Base-by-base conservation (phyloP, 1,284 basidiomycete genomes). In the Pseudozyma tsukubaensis region DNA sequence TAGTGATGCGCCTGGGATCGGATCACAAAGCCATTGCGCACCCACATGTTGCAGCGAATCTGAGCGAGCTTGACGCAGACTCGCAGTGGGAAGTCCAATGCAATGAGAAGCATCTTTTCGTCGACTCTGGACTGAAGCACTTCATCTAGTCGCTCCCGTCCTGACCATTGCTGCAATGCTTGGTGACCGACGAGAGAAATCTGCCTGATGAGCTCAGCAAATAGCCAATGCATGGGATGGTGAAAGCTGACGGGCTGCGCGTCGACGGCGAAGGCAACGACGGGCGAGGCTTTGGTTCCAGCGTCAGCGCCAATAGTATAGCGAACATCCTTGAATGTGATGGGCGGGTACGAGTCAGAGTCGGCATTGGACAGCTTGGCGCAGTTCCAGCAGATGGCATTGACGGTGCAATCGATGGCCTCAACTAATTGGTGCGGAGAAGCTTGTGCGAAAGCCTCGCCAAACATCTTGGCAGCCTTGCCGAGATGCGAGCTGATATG, bases 1-100 rank as follows among this genome's bases (percentile, higher is more conserved):
- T 99, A 99, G 84, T 99, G 95, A 59, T 96, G 88, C n/a, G 95
- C 88, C 84, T 99, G 97, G 1, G 94, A 93, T 2, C 96, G 91
- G 76, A 99, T 95, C 7, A 92, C 92, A 77, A 94, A 93, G 2
- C 97, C 97, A 77, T 99, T 99, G 56, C 96, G 91, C 4, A 97
- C 95, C 97, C 97, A 99, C 19, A 98, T 88, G 3, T 95, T 94
- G 2, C 93, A 92, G 16, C 94, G 90, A 58, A 98, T 94, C 85
- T 99, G 97, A 0, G 96, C 94, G 37, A 98, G 91, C 76, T 84
- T 84, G 65, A 84, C 83, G 37, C 70, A 74, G 29, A 82, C 80
- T 1, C 81, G 78, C 50, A 84, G 63, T 11, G 83, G 80, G 51
- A 76, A 76, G 57, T 84, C 83, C 50, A 83, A 49, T 0, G 79